These are phyloP conservation scores for Coprinopsis cinerea DNA, from an alignment of 768 basidiomycete species.

Conservation along the genomic window DNA sequence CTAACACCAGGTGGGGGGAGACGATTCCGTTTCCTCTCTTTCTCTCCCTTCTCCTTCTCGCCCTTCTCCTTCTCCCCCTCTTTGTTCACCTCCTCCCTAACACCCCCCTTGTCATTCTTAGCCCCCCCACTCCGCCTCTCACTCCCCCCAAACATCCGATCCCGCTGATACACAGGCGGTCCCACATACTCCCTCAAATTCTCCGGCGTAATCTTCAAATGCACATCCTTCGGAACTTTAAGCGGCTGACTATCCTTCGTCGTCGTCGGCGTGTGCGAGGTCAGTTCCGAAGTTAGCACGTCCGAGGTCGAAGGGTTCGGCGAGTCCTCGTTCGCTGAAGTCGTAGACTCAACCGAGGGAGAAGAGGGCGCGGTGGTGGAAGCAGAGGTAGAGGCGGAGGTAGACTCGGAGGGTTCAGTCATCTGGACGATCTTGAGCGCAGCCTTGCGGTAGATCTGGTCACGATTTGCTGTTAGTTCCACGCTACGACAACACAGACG, in stretches of 20 bases:
- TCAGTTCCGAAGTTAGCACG: constrained; percentile 15
- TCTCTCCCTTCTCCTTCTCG: neutral
- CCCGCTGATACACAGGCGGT: constrained; percentile 91
- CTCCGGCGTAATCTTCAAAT: constrained; percentile 76
- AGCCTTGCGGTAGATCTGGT: constrained; percentile 96
- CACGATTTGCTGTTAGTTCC: neutral
- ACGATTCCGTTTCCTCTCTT: constrained; percentile 25
- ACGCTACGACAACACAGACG: neutral
- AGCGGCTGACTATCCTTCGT: constrained; percentile 78
- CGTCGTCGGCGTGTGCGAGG: constrained; percentile 33
- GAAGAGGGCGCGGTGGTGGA: constrained; percentile 2
- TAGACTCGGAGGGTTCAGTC: constrained; percentile 50
- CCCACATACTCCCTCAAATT: constrained; percentile 97
- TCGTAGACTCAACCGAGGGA: constrained; percentile 3
- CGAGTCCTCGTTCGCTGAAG: constrained; percentile 14
- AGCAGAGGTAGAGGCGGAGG: constrained; percentile 15
- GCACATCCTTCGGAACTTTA: constrained; percentile 70
- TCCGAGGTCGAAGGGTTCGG: constrained; percentile 16
- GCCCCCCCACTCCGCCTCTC: neutral
- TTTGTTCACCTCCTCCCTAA: neutral
- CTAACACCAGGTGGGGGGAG: constrained; percentile 88
- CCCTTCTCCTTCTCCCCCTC: neutral
- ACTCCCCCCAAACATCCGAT: constrained; percentile 65
- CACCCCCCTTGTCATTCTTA: neutral
- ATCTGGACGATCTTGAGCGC: constrained; percentile 88